These are phyloP conservation scores for Primulina eburnea DNA, from an alignment of 257 asterid species.

Conservation along the genomic window DNA sequence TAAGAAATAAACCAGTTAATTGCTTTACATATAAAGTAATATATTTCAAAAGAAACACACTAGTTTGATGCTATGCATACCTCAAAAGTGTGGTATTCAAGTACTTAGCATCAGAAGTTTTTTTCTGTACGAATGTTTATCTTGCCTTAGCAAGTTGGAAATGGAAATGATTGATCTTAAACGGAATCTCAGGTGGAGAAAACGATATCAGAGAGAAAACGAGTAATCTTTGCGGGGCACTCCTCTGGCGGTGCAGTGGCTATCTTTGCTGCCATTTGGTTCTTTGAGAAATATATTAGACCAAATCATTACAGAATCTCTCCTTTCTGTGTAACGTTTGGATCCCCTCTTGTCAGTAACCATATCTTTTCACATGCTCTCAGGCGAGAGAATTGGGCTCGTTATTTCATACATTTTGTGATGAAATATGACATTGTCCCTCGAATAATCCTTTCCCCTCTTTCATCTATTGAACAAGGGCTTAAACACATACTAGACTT, in stretches of 20 bases:
- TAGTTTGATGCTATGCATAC: background rate
- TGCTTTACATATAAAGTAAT: background rate
- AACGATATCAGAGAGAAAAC: slow-evolving; percentile 55
- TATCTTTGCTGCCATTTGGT: slow-evolving; percentile 70
- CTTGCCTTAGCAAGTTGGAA: slow-evolving; percentile 13
- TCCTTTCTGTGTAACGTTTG: slow-evolving; percentile 74
- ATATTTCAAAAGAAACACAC: background rate
- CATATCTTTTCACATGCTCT: slow-evolving; percentile 71
- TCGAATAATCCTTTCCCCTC: slow-evolving; percentile 66
- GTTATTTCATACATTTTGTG: slow-evolving; percentile 58
- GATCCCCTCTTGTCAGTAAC: slow-evolving; percentile 67
- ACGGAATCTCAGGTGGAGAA: slow-evolving; percentile 62
- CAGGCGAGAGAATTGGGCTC: slow-evolving; percentile 71
- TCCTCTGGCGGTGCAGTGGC: slow-evolving; percentile 78
- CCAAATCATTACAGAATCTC: slow-evolving; percentile 20
- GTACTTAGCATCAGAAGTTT: background rate
- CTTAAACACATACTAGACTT: slow-evolving; percentile 46
- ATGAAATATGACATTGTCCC: slow-evolving; percentile 71
- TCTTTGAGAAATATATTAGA: slow-evolving; percentile 61
- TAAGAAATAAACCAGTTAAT: background rate
- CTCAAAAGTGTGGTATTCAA: background rate
- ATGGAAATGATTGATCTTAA: slow-evolving; percentile 5
- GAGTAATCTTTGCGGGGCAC: slow-evolving; percentile 76
- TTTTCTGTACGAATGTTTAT: background rate
- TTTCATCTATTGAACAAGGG: slow-evolving; percentile 45